Base-by-base conservation (phyloP, 257 asterid genomes). In the Knoxia roxburghii region DNA sequence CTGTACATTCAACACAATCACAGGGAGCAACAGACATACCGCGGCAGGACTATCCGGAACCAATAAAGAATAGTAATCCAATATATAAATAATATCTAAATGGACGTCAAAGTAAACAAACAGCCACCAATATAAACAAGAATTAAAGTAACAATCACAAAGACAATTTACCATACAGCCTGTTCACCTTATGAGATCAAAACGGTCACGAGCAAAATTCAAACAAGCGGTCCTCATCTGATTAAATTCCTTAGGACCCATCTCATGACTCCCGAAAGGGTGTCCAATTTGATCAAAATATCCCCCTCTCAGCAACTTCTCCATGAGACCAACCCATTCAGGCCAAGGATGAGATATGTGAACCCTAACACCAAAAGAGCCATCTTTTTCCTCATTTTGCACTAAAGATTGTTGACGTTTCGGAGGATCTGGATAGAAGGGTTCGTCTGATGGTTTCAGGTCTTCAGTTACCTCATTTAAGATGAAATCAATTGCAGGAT, bases 321-420 rank as follows among this genome's bases (percentile, higher is more conserved):
- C 80, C 92, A 92, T 82, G 52, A 92, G 78, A 33, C 61, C 84
- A 62, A 81, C 83, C 99, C 96, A 93, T 65, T 94, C 97, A 54
- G 81, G 85, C 96, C 97, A 94, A 30, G 96, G 93, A 62, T 87
- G 95, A 60, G 86, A 81, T 68, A 83, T 81, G 66, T 73, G 75
- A 71, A 72, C 65, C 40, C 43, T 60, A 12, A 78, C 41, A 46
- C 12, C 27, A 69, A 51, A 15, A 41, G 61, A 32, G 48, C 8
- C 61, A 17, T 35, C 53, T 58, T 69, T 77, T 67, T 66, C 80
- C 39, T 75, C 81, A 62, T 72, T 73, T 54, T 61, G 79, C 33
- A 50, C 30, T 41, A 41, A 62, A 71, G 69, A 77, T 23, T 56
- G 55, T 68, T 43, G 61, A 17, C 81, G 71, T 27, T 72, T 35